phyloP scores from a whole-genome alignment of 306 rosid species.

The Quercus rubra region DNA sequence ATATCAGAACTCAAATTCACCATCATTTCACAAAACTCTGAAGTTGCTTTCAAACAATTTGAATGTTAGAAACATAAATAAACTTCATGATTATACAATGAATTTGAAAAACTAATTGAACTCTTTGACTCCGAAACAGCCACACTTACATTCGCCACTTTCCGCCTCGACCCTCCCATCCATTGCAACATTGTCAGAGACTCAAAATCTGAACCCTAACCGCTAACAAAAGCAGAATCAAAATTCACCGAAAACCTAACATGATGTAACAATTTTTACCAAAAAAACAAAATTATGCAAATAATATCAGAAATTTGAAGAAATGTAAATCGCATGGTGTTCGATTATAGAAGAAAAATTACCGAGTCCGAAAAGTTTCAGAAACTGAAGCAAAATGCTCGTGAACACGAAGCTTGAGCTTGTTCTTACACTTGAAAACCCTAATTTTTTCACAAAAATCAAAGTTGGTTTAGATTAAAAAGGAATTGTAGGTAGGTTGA shows the following conservation, averaged over 20 bases:
- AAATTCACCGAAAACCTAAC: no score
- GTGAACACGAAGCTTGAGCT: background rate
- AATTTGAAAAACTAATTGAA: background rate
- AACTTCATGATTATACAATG: background rate
- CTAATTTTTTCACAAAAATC: no score
- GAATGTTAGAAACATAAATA: background rate
- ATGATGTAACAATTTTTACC: background rate
- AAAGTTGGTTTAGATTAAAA: no score
- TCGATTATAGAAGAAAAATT: background rate
- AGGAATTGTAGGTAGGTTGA: no score
- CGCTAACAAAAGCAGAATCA: no score
- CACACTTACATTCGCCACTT: slow-evolving; percentile 67
- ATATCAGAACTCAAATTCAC: slow-evolving; percentile 32
- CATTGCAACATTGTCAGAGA: slow-evolving; percentile 72
- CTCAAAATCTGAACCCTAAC: background rate
- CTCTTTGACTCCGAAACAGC: background rate
- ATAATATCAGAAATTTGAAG: background rate
- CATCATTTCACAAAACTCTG: background rate
- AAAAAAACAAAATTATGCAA: background rate
- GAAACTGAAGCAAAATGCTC: background rate
- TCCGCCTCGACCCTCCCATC: slow-evolving; percentile 98
- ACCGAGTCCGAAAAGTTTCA: background rate
- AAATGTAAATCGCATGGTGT: background rate
- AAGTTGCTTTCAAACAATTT: slow-evolving; percentile 9
- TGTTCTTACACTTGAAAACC: background rate